A percentile compares a stretch with the other conserved stretches of the same genome.
phyloP scores from a whole-genome alignment of 257 asterid species.

The Salvia splendens region DNA sequence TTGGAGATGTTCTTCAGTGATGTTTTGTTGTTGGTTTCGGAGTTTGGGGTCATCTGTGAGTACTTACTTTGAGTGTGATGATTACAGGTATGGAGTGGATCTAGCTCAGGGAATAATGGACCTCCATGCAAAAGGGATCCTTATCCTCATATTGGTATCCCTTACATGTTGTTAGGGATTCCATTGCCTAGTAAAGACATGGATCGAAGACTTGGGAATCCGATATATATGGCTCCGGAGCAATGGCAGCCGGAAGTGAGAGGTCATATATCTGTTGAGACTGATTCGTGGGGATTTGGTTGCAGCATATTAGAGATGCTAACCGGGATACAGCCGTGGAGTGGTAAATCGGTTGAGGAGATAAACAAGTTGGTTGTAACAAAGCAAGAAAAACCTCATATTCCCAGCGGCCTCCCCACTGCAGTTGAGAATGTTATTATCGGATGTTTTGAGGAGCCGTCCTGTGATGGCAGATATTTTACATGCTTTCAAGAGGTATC shows the following conservation, averaged over 20 bases:
- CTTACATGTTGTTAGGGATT: constrained; percentile 60
- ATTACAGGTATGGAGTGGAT: constrained; percentile 72
- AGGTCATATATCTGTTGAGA: constrained; percentile 81
- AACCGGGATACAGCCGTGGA: constrained; percentile 85
- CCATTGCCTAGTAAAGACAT: constrained; percentile 59
- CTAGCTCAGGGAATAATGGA: constrained; percentile 83
- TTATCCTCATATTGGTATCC: constrained; percentile 67
- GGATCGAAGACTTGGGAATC: constrained; percentile 71
- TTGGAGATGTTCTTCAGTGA: constrained; percentile 78
- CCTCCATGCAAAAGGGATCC: constrained; percentile 75
- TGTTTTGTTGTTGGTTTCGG: constrained; percentile 17
- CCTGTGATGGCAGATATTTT: constrained; percentile 82
- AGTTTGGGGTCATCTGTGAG: neutral
- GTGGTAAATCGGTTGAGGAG: constrained; percentile 75
- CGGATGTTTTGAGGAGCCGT: constrained; percentile 88
- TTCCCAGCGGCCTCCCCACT: constrained; percentile 88
- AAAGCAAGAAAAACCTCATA: constrained; percentile 68
- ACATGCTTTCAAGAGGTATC: constrained; percentile 76
- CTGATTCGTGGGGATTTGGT: constrained; percentile 95
- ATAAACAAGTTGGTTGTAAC: constrained; percentile 60
- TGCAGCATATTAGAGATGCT: constrained; percentile 89
- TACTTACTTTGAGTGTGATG: constrained; percentile 3
- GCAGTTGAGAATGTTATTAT: constrained; percentile 67
- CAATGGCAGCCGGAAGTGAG: constrained; percentile 91
- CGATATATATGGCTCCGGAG: constrained; percentile 95